Evolutionary conservation across 345 rosid genomes (phyloP).

Genomic region (Pugionium cornutum): DNA sequence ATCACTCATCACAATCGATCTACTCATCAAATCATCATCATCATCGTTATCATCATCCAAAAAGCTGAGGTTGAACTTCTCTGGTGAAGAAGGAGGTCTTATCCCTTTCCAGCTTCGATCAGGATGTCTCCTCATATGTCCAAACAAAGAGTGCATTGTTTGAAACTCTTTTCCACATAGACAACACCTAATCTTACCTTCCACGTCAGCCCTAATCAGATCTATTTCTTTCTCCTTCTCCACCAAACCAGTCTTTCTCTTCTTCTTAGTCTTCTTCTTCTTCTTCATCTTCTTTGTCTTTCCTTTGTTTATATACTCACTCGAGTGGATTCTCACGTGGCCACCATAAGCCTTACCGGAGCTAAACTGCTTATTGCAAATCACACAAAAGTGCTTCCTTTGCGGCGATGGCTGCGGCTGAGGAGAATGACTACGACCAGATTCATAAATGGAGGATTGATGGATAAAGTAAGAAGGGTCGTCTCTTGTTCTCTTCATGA

Average conservation of each 20-base stretch:
- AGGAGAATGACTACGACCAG: constrained; percentile 9
- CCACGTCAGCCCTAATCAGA: constrained; percentile 36
- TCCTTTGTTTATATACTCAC: constrained; percentile 31
- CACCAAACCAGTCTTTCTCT: constrained; percentile 23
- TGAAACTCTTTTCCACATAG: constrained; percentile 46
- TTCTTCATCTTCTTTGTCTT: constrained; percentile 23
- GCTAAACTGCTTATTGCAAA: constrained; percentile 42
- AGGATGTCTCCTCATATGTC: constrained; percentile 91
- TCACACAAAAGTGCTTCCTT: constrained; percentile 35
- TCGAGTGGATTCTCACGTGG: constrained; percentile 47
- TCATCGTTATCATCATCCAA: background rate
- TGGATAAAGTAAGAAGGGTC: constrained; percentile 8
- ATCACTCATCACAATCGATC: constrained; percentile 19
- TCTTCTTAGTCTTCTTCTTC: constrained; percentile 31
- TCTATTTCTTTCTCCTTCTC: constrained; percentile 33
- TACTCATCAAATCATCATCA: constrained; percentile 20
- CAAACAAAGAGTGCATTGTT: constrained; percentile 55
- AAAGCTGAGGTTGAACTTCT: background rate
- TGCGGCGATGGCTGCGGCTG: constrained; percentile 8
- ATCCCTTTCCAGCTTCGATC: constrained; percentile 66
- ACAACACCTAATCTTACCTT: constrained; percentile 39
- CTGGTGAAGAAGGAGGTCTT: constrained; percentile 46
- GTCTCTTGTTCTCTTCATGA: constrained; percentile 31
- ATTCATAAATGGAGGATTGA: constrained; percentile 11
- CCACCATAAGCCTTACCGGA: constrained; percentile 52